phyloP scores from a whole-genome alignment of 2,329 filamentous ascomycete species.

The Botrytis paeoniae region DNA sequence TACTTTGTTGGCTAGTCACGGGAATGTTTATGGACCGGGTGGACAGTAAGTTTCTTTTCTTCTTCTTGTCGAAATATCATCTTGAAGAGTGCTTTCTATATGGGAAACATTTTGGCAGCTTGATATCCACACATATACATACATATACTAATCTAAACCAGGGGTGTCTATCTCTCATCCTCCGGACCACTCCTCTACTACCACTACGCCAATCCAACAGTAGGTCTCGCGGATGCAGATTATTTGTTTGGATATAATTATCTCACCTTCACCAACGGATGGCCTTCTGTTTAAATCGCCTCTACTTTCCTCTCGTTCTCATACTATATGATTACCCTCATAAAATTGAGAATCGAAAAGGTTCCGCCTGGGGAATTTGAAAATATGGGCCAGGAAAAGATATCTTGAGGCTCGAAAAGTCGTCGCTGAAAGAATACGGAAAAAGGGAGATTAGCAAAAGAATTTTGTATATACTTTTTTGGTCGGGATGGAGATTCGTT shows the following conservation, averaged over 20 bases:
- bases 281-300: conserved; percentile 41
- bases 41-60: conserved; percentile 45
- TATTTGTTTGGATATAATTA: conserved; percentile 47
- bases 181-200: conserved; percentile 48
- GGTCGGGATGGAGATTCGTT: too few relatives aligned
- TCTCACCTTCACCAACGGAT: conserved; percentile 43
- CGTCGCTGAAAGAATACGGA: background rate
- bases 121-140: too few relatives aligned
- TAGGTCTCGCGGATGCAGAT: conserved; percentile 48
- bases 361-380: too few relatives aligned
- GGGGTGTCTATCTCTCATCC: conserved; percentile 15
- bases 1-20: conserved; percentile 58
- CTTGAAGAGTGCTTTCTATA: too few relatives aligned
- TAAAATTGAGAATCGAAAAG: background rate
- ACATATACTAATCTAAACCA: conserved; percentile 34
- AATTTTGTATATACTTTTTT: too few relatives aligned
- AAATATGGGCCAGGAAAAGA: too few relatives aligned
- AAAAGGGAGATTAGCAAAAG: too few relatives aligned
- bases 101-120: too few relatives aligned
- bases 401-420: background rate
- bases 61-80: too few relatives aligned
- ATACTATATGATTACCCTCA: background rate
- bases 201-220: conserved; percentile 55
- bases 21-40: conserved; percentile 61
- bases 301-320: background rate